Evolutionary conservation across 179 eudicot genomes (phyloP), one percentile per base, ranked within the genome.

Genomic region (Dionaea muscipula): DNA sequence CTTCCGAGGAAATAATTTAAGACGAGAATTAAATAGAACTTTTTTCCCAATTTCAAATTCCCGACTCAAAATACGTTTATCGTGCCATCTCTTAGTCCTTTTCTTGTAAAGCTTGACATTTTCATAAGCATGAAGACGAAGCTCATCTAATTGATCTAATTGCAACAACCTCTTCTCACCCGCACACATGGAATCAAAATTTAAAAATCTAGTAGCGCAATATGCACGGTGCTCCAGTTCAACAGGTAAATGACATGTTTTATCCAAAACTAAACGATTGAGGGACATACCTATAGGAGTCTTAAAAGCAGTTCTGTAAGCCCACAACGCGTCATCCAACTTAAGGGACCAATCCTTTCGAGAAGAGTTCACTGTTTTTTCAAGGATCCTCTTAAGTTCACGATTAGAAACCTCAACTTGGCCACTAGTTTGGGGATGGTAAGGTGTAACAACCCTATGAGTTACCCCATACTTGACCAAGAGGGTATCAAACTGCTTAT

Each of bases 151-250:
- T 2, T 50, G 17, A 26, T 25, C 25, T 2, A 50, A 18, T 26
- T 50, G 35, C n/a, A 25, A n/a, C 36, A 50, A 25, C 17, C 53
- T 50, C 53, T 50, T 50, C 19, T 50, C 17, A 16, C 53, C 18
- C 8, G 23, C 36, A 13, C 10, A 15, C 10, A 1, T 12, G 9
- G 25, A 1, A 10, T 50, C 35, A 26, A 50, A 50, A 7, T 26
- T 16, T n/a, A 50, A 15, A 5, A 25, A 25, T 17, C 31, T 52
- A 7, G 31, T 33, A 31, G 41, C 25, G 40, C 41, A 33, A 35
- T 52, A 52, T 4, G 41, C 56, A 2, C 11, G 31, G 14, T 28
- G 41, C 41, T 52, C 56, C 8, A 35, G 41, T 1, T 52, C 41
- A 7, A 28, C 56, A 0, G 39, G 26, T 14, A 52, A 12, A 21